Percentiles rank a stretch among this genome's conserved stretches.
Evolutionary conservation across 1,139 yeast genomes (phyloP).

Genomic region (Suhomyces ambrosiae): DNA sequence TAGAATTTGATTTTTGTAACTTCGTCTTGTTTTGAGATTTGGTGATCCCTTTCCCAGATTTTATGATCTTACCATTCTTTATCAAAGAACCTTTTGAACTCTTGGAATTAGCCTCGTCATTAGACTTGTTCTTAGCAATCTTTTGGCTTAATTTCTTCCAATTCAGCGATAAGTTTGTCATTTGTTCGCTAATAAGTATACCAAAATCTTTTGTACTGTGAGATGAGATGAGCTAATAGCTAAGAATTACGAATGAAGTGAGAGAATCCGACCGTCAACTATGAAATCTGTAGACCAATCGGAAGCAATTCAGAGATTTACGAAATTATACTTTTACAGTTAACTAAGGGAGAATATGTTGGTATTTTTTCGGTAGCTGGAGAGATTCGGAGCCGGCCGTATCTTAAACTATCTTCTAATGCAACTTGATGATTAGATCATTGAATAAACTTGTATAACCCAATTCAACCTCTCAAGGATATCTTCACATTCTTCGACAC

Average conservation of each 20-base stretch:
- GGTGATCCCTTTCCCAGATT: too few species aligned
- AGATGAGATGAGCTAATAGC: constrained; percentile 8
- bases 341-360: too few species aligned
- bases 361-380: too few species aligned
- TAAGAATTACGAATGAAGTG: too few species aligned
- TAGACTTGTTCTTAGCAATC: constrained; percentile 12
- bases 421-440: constrained; percentile 18
- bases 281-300: too few species aligned
- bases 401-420: not conserved
- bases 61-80: not conserved
- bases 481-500: constrained; percentile 64
- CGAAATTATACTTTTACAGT: too few species aligned
- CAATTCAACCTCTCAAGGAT: constrained; percentile 68
- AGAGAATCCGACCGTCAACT: too few species aligned
- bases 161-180: constrained; percentile 27
- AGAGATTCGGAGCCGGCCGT: constrained; percentile 9
- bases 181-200: not conserved
- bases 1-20: not conserved
- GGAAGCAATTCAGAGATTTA: too few species aligned
- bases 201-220: constrained; percentile 1
- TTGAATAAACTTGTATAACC: constrained; percentile 52
- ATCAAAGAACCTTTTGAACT: too few species aligned
- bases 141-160: constrained; percentile 37
- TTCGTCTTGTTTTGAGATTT: not conserved
- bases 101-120: not conserved